Conservation (phyloP, 768 basidiomycete species). For the Aureoboletus auriporus region DNA sequence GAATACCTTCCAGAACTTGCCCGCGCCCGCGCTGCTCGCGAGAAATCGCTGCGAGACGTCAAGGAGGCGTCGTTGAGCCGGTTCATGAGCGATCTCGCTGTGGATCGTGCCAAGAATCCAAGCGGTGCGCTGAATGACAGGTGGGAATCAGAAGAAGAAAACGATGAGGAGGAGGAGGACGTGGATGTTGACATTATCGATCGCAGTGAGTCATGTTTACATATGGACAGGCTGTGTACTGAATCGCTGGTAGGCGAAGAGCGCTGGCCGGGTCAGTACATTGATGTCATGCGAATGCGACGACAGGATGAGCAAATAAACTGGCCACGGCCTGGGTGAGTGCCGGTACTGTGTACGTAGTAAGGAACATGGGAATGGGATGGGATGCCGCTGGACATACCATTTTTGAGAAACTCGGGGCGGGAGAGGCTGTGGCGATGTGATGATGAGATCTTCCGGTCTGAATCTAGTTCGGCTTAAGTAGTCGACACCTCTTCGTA, state of each 20-base stretch:
- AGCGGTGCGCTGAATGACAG: constrained; percentile 49
- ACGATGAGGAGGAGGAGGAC: constrained; percentile 51
- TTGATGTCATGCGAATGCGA: constrained; percentile 64
- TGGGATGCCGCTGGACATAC: neutral
- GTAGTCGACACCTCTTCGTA: constrained; percentile 7
- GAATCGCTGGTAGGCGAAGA: constrained; percentile 51
- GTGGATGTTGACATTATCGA: constrained; percentile 60
- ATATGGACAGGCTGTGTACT: constrained; percentile 2
- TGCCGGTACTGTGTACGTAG: neutral
- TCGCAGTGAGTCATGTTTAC: constrained; percentile 49
- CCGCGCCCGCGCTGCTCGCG: constrained; percentile 59
- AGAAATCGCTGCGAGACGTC: constrained; percentile 56
- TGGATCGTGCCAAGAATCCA: constrained; percentile 69
- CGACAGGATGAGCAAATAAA: constrained; percentile 53
- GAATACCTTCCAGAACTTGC: constrained; percentile 91
- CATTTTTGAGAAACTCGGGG: constrained; percentile 1
- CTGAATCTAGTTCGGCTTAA: constrained; percentile 16
- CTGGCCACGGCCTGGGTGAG: constrained; percentile 70
- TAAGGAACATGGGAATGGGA: constrained; percentile 2
- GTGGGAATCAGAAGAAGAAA: constrained; percentile 60
- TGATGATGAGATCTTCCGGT: constrained; percentile 8
- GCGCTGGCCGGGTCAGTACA: constrained; percentile 67
- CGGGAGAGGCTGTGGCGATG: constrained; percentile 9
- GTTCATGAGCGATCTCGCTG: constrained; percentile 73
- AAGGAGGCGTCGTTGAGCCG: constrained; percentile 77